Conservation (phyloP, 2,329 filamentous ascomycete species). For the Lachnellula cervina region DNA sequence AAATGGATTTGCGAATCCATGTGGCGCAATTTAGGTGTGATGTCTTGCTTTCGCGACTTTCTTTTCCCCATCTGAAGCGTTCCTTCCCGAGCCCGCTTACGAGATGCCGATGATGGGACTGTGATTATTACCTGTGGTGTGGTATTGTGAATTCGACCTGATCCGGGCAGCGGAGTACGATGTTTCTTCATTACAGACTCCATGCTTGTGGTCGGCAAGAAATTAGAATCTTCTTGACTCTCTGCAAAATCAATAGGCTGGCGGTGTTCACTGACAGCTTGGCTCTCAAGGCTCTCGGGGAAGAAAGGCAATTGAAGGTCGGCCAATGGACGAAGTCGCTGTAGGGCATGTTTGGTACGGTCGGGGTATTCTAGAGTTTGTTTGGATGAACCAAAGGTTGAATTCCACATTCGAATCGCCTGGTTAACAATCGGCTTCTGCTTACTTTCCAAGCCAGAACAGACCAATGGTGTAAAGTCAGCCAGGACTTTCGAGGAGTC, state of each 20-base stretch:
- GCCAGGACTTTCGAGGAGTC: conserved; percentile 41
- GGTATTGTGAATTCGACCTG: conserved; percentile 9
- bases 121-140: conserved; percentile 24
- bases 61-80: conserved; percentile 33
- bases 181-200: conserved; percentile 8
- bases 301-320: conserved; percentile 47
- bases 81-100: conserved; percentile 22
- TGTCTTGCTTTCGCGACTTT: conserved; percentile 31
- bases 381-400: conserved; percentile 56
- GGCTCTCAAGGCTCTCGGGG: conserved; percentile 32
- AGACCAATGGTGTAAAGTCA: conserved; percentile 50
- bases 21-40: conserved; percentile 59
- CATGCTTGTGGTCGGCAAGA: conserved; percentile 10
- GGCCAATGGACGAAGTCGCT: conserved; percentile 51
- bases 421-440: conserved; percentile 50
- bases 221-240: conserved; percentile 18
- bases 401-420: conserved; percentile 63
- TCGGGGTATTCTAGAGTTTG: conserved; percentile 57
- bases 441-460: conserved; percentile 53
- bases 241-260: conserved; percentile 37
- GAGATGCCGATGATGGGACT: neutral
- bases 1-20: conserved; percentile 81
- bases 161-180: conserved; percentile 6
- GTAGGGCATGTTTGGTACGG: conserved; percentile 57
- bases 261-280: conserved; percentile 26